Evolutionary conservation across 768 basidiomycete genomes (phyloP).

Genomic region (Naganishia vishniacii): DNA sequence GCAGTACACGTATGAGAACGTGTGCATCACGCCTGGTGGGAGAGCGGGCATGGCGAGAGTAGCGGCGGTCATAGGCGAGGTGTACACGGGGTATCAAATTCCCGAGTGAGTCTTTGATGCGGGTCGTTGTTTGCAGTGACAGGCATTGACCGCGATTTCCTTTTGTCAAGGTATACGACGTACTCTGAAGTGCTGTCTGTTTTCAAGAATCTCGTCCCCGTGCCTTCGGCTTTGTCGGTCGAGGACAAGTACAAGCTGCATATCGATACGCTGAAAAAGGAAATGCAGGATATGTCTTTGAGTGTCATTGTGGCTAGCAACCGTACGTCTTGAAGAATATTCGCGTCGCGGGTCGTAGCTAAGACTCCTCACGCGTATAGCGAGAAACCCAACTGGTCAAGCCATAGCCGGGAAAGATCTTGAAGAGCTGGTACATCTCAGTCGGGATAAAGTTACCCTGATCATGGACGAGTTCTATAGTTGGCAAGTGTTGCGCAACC

Average conservation of each 20-base stretch:
- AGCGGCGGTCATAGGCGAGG: constrained; percentile 84
- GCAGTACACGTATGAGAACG: constrained; percentile 84
- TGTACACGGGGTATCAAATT: constrained; percentile 65
- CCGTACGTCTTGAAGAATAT: constrained; percentile 46
- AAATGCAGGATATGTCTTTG: constrained; percentile 75
- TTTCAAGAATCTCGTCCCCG: constrained; percentile 82
- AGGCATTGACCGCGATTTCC: background rate
- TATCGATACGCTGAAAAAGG: constrained; percentile 73
- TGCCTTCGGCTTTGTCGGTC: constrained; percentile 62
- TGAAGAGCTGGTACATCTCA: constrained; percentile 67
- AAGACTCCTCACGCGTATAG: constrained; percentile 17
- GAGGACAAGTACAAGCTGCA: constrained; percentile 66
- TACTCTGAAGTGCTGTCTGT: constrained; percentile 50
- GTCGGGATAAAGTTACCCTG: constrained; percentile 72
- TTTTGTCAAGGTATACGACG: constrained; percentile 31
- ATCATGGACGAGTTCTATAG: constrained; percentile 68
- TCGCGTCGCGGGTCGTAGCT: too few relatives aligned
- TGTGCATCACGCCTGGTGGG: constrained; percentile 72
- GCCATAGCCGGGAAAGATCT: constrained; percentile 72
- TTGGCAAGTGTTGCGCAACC: constrained; percentile 51
- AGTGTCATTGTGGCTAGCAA: constrained; percentile 83
- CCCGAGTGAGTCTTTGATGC: background rate
- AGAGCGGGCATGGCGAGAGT: constrained; percentile 82
- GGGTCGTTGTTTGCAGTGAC: too few relatives aligned
- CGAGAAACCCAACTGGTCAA: constrained; percentile 96